Evolutionary conservation across 129 eudicot genomes (phyloP).

Genomic region (Silybum marianum): DNA sequence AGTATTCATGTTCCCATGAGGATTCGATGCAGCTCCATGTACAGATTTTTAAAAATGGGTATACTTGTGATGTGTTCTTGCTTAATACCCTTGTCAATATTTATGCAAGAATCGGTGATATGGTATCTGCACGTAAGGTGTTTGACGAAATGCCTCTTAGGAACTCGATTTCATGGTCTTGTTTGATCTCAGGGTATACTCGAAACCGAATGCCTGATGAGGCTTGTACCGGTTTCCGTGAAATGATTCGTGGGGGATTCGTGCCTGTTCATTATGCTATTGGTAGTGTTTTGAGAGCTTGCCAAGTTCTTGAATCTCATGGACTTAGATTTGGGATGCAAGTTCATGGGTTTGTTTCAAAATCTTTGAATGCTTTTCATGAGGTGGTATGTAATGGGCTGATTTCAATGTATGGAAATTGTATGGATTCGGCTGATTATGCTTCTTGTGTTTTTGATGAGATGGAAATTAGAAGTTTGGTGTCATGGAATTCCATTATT

Average conservation of each 20-base stretch:
- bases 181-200: constrained; percentile 81
- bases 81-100: constrained; percentile 67
- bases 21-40: constrained; percentile 64
- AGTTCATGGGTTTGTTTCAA: constrained; percentile 67
- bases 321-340: constrained; percentile 71
- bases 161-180: constrained; percentile 82
- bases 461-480: constrained; percentile 49
- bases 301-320: constrained; percentile 48
- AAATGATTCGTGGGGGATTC: constrained; percentile 57
- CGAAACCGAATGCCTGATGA: constrained; percentile 51
- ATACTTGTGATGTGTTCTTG: constrained; percentile 57
- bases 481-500: constrained; percentile 85
- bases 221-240: constrained; percentile 54
- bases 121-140: constrained; percentile 59
- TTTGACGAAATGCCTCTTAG: constrained; percentile 78
- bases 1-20: constrained; percentile 32
- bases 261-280: constrained; percentile 63
- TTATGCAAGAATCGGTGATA: constrained; percentile 47
- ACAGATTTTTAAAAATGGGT: constrained; percentile 60
- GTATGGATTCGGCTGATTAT: constrained; percentile 45
- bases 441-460: constrained; percentile 65
- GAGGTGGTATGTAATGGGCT: constrained; percentile 78
- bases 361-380: constrained; percentile 47
- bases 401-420: constrained; percentile 82
- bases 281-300: constrained; percentile 84